Base-by-base conservation (phyloP, 129 eudicot genomes). In the Escallonia herrerae region DNA sequence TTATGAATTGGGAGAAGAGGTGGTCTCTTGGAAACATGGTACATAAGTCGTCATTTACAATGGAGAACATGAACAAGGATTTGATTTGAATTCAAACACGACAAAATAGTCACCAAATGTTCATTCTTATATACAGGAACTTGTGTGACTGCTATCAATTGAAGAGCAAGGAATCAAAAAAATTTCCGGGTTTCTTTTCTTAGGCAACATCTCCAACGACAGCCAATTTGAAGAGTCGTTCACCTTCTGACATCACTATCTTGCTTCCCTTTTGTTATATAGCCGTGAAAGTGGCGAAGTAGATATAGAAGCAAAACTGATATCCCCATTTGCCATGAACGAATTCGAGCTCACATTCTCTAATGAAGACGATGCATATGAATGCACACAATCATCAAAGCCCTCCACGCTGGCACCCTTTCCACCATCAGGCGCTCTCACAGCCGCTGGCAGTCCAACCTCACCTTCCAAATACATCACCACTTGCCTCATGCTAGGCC, bases 401-500 rank as follows among this genome's bases (percentile, higher is more conserved):
- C 67, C 71, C 14, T 58, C 59, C 44, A 54, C 74, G 44, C 13
- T 14, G 38, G 43, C 61, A 53, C 69, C 64, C 66, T 68, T 58
- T 58, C 53, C 69, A 13, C 80, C 77, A 39, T 46, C 45, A 0
- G 74, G 50, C 13, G 68, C 60, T 48, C 57, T 65, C 40, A 76
- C 10, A 33, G 14, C 56, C 65, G 72, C 76, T 14, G 87, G 77
- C 66, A 72, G 41, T 39, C 67, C 61, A 13, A 58, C 50, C 71
- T 72, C 77, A 15, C 82, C 56, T 5, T 72, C 63, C 58, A 83
- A 72, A 49, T 65, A 83, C 76, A 65, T 40, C 64, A 75, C 40
- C 47, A 79, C 82, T 39, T 75, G 74, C 56, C 76, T 68, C 84
- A 75, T 78, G 12, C 74, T 69, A 6, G 82, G 87, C 77, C 87